Evolutionary conservation across 2,329 filamentous ascomycete species (phyloP).

Genomic region (Alternaria hordeiaustralica): DNA sequence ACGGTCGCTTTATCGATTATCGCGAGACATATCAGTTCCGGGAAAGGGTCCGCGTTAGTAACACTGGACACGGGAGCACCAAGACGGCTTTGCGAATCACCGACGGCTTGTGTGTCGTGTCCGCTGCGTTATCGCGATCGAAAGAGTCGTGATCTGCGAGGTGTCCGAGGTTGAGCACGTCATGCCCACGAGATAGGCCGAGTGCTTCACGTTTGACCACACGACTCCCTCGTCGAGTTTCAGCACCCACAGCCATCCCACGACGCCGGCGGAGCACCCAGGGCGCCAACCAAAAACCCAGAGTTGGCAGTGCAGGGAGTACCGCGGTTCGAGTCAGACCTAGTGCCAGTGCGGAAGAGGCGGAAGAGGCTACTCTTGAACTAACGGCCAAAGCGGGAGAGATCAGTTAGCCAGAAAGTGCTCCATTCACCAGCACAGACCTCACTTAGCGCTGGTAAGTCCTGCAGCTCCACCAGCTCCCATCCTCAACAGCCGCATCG

Average conservation of each 20-base stretch:
- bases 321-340: conserved; percentile 5
- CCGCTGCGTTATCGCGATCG: not conserved
- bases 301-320: conserved; percentile 3
- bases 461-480: conserved; percentile 25
- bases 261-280: not conserved
- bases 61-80: conserved; percentile 19
- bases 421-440: conserved; percentile 13
- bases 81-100: conserved; percentile 11
- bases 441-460: conserved; percentile 12
- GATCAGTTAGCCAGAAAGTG: conserved; percentile 12
- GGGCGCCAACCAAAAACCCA: not conserved
- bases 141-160: conserved; percentile 1
- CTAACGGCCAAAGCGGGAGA: conserved; percentile 24
- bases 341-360: conserved; percentile 17
- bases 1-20: conserved; percentile 14
- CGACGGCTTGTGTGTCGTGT: not conserved
- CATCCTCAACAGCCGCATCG: conserved; percentile 29
- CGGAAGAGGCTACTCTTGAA: conserved; percentile 17
- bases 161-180: conserved; percentile 1
- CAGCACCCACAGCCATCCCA: not conserved
- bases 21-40: conserved; percentile 9
- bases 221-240: not conserved
- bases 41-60: conserved; percentile 19
- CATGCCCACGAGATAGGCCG: conserved; percentile 8
- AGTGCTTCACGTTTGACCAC: not conserved